phyloP scores from a whole-genome alignment of 176 grass and related monocot species.

The Bothriochloa decipiens region DNA sequence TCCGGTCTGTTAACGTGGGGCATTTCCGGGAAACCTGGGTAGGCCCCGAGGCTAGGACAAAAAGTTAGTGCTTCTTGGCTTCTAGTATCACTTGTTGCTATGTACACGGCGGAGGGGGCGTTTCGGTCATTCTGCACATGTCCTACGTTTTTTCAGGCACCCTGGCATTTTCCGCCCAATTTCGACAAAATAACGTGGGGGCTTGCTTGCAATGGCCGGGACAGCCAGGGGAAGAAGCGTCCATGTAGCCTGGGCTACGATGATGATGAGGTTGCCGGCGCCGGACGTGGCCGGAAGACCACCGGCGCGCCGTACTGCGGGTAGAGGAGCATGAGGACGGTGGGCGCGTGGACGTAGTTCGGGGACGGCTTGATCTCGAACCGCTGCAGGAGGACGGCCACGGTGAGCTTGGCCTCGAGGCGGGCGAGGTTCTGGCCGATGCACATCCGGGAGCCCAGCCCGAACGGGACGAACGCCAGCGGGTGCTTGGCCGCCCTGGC shows the following conservation, averaged over 20 bases:
- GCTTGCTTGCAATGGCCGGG: too few relatives aligned
- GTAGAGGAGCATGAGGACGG: constrained; percentile 82
- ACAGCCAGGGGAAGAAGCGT: background rate
- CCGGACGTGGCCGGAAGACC: constrained; percentile 44
- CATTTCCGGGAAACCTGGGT: constrained; percentile 63
- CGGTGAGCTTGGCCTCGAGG: constrained; percentile 69
- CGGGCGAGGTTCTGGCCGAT: constrained; percentile 75
- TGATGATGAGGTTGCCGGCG: background rate
- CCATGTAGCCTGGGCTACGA: background rate
- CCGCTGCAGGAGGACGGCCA: constrained; percentile 59
- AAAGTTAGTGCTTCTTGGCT: constrained; percentile 51
- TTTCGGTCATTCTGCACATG: constrained; percentile 16
- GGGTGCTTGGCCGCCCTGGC: constrained; percentile 61
- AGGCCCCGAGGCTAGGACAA: constrained; percentile 50
- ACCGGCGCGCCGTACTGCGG: constrained; percentile 73
- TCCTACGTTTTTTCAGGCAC: background rate
- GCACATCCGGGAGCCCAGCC: constrained; percentile 75
- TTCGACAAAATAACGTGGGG: background rate
- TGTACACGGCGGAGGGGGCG: constrained; percentile 39
- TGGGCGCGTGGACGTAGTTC: constrained; percentile 68
- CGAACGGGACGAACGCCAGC: constrained; percentile 68
- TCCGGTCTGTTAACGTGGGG: constrained; percentile 74
- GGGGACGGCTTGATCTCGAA: constrained; percentile 56
- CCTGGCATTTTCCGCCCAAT: constrained; percentile 1
- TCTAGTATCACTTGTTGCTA: constrained; percentile 44